Percentiles rank a stretch among this genome's conserved stretches.
These are phyloP conservation scores for Aspergillus hancockii DNA, from an alignment of 495 filamentous ascomycete genomes.

Conservation along the genomic window DNA sequence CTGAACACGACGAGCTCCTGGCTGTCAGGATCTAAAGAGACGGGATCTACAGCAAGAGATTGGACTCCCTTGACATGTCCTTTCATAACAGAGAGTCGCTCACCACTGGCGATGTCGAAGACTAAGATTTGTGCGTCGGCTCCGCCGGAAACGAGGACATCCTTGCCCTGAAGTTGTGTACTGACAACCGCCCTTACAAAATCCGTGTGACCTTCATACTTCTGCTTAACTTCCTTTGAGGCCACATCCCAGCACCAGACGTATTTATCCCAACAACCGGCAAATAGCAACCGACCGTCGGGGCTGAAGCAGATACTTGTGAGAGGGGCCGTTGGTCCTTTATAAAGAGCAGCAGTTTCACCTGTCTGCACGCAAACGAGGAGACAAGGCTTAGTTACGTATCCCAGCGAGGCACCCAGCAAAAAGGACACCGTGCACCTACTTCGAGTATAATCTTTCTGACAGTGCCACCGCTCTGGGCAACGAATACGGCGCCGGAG, in stretches of 20 bases:
- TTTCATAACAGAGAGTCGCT: conserved; percentile 70
- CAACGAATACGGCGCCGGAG: conserved; percentile 67
- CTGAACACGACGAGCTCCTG: conserved; percentile 64
- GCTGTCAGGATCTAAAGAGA: conserved; percentile 31
- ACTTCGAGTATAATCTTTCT: conserved; percentile 75
- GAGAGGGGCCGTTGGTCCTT: conserved; percentile 76
- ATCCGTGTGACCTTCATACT: conserved; percentile 79
- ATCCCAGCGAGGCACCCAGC: conserved; percentile 3
- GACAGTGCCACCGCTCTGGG: conserved; percentile 79
- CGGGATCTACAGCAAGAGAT: conserved; percentile 71
- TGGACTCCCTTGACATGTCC: conserved; percentile 79
- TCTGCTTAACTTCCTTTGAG: conserved; percentile 50
- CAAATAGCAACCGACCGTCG: conserved; percentile 64
- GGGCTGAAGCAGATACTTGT: conserved; percentile 74
- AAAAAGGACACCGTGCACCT: conserved; percentile 45
- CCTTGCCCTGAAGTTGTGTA: conserved; percentile 53
- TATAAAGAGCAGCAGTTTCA: conserved; percentile 55
- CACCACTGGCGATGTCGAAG: conserved; percentile 70
- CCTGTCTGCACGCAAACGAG: conserved; percentile 40
- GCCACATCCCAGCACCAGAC: conserved; percentile 79
- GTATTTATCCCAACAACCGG: conserved; percentile 89
- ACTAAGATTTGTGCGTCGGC: conserved; percentile 84
- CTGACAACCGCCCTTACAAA: conserved; percentile 79
- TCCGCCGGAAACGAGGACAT: conserved; percentile 79
- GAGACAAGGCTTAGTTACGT: conserved; percentile 8